A percentile compares a stretch with the other conserved stretches of the same genome.
Conservation (phyloP, 768 basidiomycete species). For the Plicaturopsis crispa region DNA sequence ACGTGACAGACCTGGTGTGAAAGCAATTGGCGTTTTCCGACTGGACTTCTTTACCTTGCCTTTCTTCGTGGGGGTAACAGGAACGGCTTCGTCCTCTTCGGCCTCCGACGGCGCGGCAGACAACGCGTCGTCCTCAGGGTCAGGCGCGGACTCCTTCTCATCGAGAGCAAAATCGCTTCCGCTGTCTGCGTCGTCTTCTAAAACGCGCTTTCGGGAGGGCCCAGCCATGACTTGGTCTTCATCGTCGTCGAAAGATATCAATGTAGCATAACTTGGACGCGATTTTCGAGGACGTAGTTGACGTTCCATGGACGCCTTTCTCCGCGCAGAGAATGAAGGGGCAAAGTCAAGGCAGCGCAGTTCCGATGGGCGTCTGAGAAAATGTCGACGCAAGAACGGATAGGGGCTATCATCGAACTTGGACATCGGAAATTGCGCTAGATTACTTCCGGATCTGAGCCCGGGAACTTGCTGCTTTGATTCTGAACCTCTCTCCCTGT, state of each 20-base stretch:
- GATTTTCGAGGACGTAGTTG: slow-evolving; percentile 28
- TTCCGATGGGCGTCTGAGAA: too few species aligned
- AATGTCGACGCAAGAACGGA: too few species aligned
- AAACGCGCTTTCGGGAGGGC: slow-evolving; percentile 12
- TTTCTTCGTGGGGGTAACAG: slow-evolving; percentile 14
- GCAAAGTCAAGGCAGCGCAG: too few species aligned
- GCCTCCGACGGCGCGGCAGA: slow-evolving; percentile 18
- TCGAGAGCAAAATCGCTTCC: slow-evolving; percentile 50
- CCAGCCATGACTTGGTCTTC: slow-evolving; percentile 12
- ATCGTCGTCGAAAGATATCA: slow-evolving; percentile 13
- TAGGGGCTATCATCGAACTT: too few species aligned
- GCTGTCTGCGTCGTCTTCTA: slow-evolving; percentile 29
- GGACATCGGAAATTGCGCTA: too few species aligned
- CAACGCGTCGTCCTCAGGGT: slow-evolving; percentile 14
- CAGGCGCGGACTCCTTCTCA: slow-evolving; percentile 20
- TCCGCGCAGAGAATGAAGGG: too few species aligned
- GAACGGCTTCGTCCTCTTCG: slow-evolving; percentile 11
- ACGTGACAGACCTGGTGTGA: slow-evolving; percentile 24
- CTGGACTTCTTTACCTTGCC: slow-evolving; percentile 18
- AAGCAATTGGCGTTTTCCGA: slow-evolving; percentile 7
- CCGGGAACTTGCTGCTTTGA: too few species aligned
- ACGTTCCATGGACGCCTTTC: too few species aligned
- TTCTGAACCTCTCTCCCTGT: too few species aligned
- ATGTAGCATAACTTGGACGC: slow-evolving; percentile 24
- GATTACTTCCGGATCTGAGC: too few species aligned